Evolutionary conservation across 306 rosid genomes (phyloP).

Genomic region (Spatholobus suberectus): DNA sequence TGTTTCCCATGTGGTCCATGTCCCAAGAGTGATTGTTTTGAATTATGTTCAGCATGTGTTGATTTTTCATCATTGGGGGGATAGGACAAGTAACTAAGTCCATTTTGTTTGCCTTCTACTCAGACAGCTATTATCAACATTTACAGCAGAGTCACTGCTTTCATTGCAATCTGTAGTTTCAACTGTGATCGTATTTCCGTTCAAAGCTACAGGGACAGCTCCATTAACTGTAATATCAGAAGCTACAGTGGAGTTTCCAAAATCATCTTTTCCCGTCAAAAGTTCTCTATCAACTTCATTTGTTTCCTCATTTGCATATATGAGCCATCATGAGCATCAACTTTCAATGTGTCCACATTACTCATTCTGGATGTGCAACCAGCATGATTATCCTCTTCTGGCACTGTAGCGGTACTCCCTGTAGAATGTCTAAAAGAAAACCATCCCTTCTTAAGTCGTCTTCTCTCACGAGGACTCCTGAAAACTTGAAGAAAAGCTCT

Average conservation of each 20-base stretch:
- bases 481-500: conserved; percentile 82
- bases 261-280: conserved; percentile 39
- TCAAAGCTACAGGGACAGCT: conserved; percentile 37
- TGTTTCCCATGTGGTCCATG: conserved; percentile 97
- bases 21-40: conserved; percentile 82
- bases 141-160: conserved; percentile 36
- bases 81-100: conserved; percentile 35
- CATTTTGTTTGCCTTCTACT: conserved; percentile 44
- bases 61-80: conserved; percentile 41
- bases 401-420: conserved; percentile 40
- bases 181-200: conserved; percentile 37
- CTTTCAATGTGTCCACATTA: conserved; percentile 40
- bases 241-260: conserved; percentile 39
- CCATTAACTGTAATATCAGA: conserved; percentile 52
- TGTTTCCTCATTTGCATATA: conserved; percentile 33
- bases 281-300: conserved; percentile 40
- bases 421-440: conserved; percentile 54
- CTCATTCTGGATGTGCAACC: conserved; percentile 35
- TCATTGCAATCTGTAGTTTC: conserved; percentile 37
- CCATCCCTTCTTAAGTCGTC: conserved; percentile 76
- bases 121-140: conserved; percentile 39
- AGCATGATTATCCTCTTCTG: conserved; percentile 49
- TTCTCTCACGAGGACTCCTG: conserved; percentile 87
- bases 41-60: conserved; percentile 51
- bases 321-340: conserved; percentile 41